Evolutionary conservation across 805 yeast genomes (phyloP), one percentile per base, ranked within the genome.

Genomic region (Candida lessepsii): DNA sequence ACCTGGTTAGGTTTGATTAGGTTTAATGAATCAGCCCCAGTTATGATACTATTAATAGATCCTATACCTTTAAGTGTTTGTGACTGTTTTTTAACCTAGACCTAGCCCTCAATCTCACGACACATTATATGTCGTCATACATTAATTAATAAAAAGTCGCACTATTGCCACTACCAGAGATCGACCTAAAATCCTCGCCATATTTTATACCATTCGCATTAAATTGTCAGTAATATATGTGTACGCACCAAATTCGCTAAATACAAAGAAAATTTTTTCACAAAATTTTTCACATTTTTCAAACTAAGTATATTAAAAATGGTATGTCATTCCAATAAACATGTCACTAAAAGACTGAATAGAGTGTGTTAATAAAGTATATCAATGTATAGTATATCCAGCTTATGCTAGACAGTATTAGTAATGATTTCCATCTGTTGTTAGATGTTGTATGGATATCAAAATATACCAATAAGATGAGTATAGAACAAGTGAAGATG

Each of bases 201-300:
- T 15, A 5, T 29, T 29, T 29, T 10, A 16, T 29, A n/a, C 9
- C 18, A 9, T 5, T 29, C 13, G 31, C 10, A 5, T 19, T 29
- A 29, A 29, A 9, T 29, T 16, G 31, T 9, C 20, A 17, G 31
- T 15, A 29, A 29, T 18, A 11, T 3, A 32, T 32, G 35, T 32
- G 35, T 11, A n/a, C 3, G 3, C 13, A 32, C 35, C 35, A 32
- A 32, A 15, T 18, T 32, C 35, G 18, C 35, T 31, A 32, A 17
- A 34, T 25, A 34, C 29, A 18, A 24, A 14, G 37, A 34, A 34
- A 34, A 34, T 25, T 25, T 25, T 25, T 25, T 25, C 29, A 34
- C 25, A 24, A 34, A 34, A 34, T 34, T 34, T 34, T 34, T 34
- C 37, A 34, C 27, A 31, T 32, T 32, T 18, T 21, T 32, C 35